Evolutionary conservation across 106 monocot genomes (phyloP).

Genomic region (Dendrobium officinale): DNA sequence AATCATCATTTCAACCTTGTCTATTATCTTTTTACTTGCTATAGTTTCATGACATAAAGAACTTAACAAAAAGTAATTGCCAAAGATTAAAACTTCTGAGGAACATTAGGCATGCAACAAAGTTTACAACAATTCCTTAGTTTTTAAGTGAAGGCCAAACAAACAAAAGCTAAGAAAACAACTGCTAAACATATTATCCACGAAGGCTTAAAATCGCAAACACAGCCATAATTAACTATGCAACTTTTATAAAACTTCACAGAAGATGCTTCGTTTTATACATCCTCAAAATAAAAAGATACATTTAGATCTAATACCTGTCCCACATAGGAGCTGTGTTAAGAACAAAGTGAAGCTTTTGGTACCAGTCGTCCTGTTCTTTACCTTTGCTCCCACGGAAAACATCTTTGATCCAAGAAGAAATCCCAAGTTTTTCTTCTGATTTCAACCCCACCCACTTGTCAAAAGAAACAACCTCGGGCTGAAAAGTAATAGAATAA

Average conservation of each 20-base stretch:
- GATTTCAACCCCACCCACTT: conserved; percentile 71
- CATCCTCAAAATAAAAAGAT: not conserved
- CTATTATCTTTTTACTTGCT: too few relatives aligned
- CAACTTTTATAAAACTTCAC: not conserved
- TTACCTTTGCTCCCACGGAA: conserved; percentile 52
- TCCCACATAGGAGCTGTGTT: conserved; percentile 96
- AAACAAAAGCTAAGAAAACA: not conserved
- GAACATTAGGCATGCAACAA: not conserved
- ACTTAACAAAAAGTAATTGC: not conserved
- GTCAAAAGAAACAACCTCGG: conserved; percentile 67
- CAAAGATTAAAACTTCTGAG: not conserved
- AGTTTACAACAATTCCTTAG: not conserved
- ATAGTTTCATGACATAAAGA: not conserved
- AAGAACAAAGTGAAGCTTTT: conserved; percentile 62
- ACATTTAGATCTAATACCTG: conserved; percentile 32
- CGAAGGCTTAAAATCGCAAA: not conserved
- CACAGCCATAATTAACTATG: not conserved
- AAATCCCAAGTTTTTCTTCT: conserved; percentile 36
- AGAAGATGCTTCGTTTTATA: not conserved
- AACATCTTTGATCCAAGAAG: conserved; percentile 79
- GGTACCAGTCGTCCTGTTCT: conserved; percentile 39
- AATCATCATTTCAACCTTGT: too few relatives aligned
- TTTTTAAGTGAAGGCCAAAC: not conserved
- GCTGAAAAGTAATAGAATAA: conserved; percentile 45
- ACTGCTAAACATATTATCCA: not conserved